Evolutionary conservation across 169 alveolate genomes (phyloP), one percentile per base, ranked within the genome.

Genomic region (Plasmodium chabaudi): DNA sequence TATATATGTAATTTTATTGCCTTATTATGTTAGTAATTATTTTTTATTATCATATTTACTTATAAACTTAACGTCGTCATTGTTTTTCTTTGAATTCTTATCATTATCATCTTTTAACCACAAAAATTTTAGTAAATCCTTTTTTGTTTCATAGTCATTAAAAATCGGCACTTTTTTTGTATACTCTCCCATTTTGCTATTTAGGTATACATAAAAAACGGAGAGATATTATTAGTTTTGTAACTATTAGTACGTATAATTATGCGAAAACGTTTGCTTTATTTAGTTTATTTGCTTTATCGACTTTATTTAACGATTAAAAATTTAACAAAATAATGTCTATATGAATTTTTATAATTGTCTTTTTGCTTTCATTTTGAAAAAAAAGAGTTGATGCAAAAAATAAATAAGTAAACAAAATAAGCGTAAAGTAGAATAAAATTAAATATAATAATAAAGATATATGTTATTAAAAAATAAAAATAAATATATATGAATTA

Each of bases 101-200:
- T 67, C 27, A 7, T 23, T 39, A 23, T 70, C 60, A 51, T 65
- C 89, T 65, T 65, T 65, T 39, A 79, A 42, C 23, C 25, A 49
- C 9, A 71, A 5, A 79, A 51, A 79, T 79, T 79, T 79, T 51
- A 79, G n/a, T 25, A 79, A 61, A 64, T 79, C 89, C 53, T 79
- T 65, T 51, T 79, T 79, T 19, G 65, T 67, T 49, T 79, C 89
- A 21, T 65, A 79, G 39, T 79, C 79, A 49, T 79, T 79, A 79
- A 25, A 79, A 60, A 51, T 17, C n/a, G 89, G 89, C 23, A 79
- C 51, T 65, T 79, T 79, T 70, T 79, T 79, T 56, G 9, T 67
- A 57, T 79, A 79, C 21, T 79, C 89, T 17, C 72, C 89, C 89
- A 79, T 79, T 65, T 53, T 65, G 10, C 64, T 57, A 34, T 34